Base-by-base conservation (phyloP, 768 basidiomycete species). In the Pholiota conissans region DNA sequence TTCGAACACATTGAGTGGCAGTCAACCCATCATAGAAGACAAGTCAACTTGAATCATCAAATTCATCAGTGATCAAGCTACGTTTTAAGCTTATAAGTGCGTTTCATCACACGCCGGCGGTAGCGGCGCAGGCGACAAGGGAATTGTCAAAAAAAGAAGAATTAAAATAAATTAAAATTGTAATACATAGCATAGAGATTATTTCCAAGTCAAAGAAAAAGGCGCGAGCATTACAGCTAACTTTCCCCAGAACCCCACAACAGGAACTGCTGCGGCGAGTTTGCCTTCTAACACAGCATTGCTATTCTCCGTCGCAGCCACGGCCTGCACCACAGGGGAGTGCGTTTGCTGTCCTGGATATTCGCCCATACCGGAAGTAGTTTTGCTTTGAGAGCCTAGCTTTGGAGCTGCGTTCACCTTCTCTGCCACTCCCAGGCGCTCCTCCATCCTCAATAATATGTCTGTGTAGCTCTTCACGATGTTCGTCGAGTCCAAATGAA, bases 141-240 rank as follows among this genome's bases (percentile, higher is more conserved):
- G 37, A 13, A 7, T 1, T 18, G 37, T 45, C 42, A 45, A 22
- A 45, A 39, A 39, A 45, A 20, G 22, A 10, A 45, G 11, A 20
- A 20, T 18, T 1, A 45, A 45, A 24, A 39, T 16, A 9, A 45
- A 24, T 9, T 45, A 20, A 45, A 10, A 4, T 30, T 45, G 28
- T 11, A 20, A 22, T 22, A 32, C 32, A 52, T 52, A 13, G 52
- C n/a, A 35, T 26, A 49, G 18, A 37, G 22, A 20, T 62, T 55
- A 71, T 58, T 67, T 66, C 72, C 72, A 73, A 16, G 69, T 71
- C 60, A 73, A 62, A 20, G 72, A 73, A 28, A 73, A 73, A 2
- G 72, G 72, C 1, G 71, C 69, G n/a, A 73, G 58, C 67, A 72
- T 73, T 7, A 73, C 64, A 0, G 71, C 67, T 46, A 73, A 58